Evolutionary conservation across 108 stramenopile species (phyloP).

Genomic region (Bacterosira constricta): DNA sequence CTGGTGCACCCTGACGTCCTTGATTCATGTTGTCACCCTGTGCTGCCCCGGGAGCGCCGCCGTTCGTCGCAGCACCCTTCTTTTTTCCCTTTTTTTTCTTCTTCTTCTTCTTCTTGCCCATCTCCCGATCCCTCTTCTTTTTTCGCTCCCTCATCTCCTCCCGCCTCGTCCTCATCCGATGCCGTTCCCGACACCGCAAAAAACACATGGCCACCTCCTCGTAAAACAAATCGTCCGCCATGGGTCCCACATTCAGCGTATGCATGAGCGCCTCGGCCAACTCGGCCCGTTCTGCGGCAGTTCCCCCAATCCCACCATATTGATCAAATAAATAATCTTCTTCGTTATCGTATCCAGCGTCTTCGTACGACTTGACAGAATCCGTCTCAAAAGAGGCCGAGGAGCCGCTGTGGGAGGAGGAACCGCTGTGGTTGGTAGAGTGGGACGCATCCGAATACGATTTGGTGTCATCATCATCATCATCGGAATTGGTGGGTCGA

Average conservation of each 20-base stretch:
- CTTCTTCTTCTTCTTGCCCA: not conserved
- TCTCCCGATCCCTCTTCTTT: constrained; percentile 28
- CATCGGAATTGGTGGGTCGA: no score
- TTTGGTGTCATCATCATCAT: not conserved
- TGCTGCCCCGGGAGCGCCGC: not conserved
- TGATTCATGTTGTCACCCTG: no score
- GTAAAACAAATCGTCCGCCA: constrained; percentile 49
- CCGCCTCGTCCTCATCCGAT: constrained; percentile 38
- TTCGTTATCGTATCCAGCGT: constrained; percentile 45
- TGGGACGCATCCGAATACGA: not conserved
- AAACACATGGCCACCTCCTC: constrained; percentile 55
- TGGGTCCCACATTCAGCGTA: constrained; percentile 44
- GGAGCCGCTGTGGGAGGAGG: not conserved
- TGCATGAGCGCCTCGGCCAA: constrained; percentile 36
- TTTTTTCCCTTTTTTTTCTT: constrained; percentile 7
- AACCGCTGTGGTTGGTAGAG: no score
- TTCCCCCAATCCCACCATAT: constrained; percentile 45
- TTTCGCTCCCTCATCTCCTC: constrained; percentile 23
- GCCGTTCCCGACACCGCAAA: constrained; percentile 41
- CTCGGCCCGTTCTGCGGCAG: constrained; percentile 41
- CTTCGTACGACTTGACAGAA: constrained; percentile 28
- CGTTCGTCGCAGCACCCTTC: not conserved
- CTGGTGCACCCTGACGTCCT: no score
- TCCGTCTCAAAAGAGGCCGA: not conserved
- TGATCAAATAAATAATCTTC: constrained; percentile 51